A percentile compares a stretch with the other conserved stretches of the same genome.
Conservation (phyloP, 2,329 filamentous ascomycete genomes). For the Penicillium sclerotigenum region DNA sequence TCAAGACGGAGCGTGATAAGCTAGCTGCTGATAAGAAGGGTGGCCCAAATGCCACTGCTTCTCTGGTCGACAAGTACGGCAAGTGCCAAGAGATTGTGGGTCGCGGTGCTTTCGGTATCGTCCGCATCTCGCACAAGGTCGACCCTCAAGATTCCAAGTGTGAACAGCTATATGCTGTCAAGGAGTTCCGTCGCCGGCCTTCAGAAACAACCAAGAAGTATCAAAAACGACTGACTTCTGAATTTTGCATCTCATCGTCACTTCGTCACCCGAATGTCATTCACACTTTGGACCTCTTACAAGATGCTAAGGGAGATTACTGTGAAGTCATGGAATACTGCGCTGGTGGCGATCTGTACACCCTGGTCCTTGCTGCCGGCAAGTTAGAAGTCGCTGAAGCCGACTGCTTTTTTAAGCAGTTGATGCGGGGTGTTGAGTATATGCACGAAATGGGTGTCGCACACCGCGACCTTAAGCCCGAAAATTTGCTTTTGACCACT, state of each 20-base stretch:
- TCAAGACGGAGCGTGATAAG: conserved; percentile 81
- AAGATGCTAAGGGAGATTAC: conserved; percentile 95
- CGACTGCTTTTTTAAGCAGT: conserved; percentile 98
- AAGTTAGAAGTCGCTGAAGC: conserved; percentile 87
- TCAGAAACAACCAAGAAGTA: conserved; percentile 97
- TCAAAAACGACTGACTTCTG: conserved; percentile 92
- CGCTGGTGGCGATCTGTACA: conserved; percentile 93
- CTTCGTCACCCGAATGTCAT: conserved; percentile 97
- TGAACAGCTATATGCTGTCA: conserved; percentile 94
- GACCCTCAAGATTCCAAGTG: conserved; percentile 70
- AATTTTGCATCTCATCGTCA: conserved; percentile 97
- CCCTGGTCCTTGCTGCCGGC: conserved; percentile 81
- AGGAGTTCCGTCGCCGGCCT: conserved; percentile 91
- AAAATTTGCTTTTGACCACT: conserved; percentile 90
- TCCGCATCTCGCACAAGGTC: conserved; percentile 95
- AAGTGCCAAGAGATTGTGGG: conserved; percentile 98
- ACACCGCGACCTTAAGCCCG: conserved; percentile 92
- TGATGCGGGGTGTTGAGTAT: conserved; percentile 98
- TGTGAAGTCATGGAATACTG: conserved; percentile 99
- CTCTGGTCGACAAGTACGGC: conserved; percentile 92
- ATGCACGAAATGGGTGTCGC: conserved; percentile 99
- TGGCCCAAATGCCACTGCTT: conserved; percentile 69
- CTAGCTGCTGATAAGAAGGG: conserved; percentile 71
- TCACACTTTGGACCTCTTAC: conserved; percentile 89
- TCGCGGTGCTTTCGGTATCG: conserved; percentile 93